Evolutionary conservation across 192 early-diverging fungal genomes (phyloP).

Genomic region (Phycomyces blakesleeanus): DNA sequence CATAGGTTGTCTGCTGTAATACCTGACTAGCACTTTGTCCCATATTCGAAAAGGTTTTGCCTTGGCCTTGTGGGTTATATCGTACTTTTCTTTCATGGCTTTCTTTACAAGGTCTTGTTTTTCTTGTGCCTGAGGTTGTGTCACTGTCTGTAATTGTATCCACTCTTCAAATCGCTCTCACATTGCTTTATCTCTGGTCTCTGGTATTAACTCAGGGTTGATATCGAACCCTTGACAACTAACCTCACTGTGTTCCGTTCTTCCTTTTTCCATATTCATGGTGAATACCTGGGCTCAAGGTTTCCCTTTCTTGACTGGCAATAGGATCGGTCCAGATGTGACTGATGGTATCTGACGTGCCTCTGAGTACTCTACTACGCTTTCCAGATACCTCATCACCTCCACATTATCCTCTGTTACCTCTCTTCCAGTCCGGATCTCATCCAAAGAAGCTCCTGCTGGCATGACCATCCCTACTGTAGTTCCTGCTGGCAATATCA

Average conservation of each 20-base stretch:
- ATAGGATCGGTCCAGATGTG: not conserved
- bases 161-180: too few relatives aligned
- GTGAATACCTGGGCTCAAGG: not conserved
- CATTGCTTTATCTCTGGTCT: too few relatives aligned
- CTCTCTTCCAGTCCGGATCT: not conserved
- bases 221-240: not conserved
- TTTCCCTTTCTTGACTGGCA: not conserved
- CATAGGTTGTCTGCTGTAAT: not conserved
- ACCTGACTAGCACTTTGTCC: not conserved
- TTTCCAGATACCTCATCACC: not conserved
- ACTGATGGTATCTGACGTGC: not conserved
- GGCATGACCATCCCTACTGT: not conserved
- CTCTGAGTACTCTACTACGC: not conserved
- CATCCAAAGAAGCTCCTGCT: not conserved
- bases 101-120: not conserved
- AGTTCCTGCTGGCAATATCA: not conserved
- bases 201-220: not conserved
- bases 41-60: not conserved
- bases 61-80: not conserved
- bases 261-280: not conserved
- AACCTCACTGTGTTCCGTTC: not conserved
- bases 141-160: too few relatives aligned
- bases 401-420: not conserved
- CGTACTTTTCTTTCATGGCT: not conserved
- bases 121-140: too few relatives aligned